Evolutionary conservation across 2,329 filamentous ascomycete species (phyloP).

Genomic region (Pseudocercospora eumusae): DNA sequence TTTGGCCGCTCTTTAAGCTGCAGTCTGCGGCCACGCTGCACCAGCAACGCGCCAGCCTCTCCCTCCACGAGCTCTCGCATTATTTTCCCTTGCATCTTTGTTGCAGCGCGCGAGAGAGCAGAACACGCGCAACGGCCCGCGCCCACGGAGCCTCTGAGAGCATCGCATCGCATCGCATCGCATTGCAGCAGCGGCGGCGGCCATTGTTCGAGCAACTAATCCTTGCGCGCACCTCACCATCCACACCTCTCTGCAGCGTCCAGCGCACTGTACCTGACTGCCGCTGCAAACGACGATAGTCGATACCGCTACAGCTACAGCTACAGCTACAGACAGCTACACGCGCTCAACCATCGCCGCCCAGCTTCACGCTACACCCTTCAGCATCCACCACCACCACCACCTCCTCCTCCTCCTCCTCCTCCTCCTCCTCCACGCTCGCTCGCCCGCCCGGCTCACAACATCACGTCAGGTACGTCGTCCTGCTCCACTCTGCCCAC

Average conservation of each 20-base stretch:
- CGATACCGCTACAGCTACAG: too few relatives aligned
- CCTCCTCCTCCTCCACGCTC: neutral
- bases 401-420: too few relatives aligned
- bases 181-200: neutral
- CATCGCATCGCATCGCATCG: slow-evolving; percentile 10
- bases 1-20: slow-evolving; percentile 26
- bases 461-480: slow-evolving; percentile 18
- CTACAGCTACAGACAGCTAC: too few relatives aligned
- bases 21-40: slow-evolving; percentile 18
- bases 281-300: slow-evolving; percentile 28
- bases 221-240: slow-evolving; percentile 7
- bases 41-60: neutral
- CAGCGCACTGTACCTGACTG: slow-evolving; percentile 27
- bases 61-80: slow-evolving; percentile 29
- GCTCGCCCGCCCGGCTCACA: slow-evolving; percentile 7
- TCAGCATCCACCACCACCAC: slow-evolving; percentile 2
- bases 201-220: neutral
- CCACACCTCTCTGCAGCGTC: slow-evolving; percentile 7
- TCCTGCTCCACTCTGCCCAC: slow-evolving; percentile 25
- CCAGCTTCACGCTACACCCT: slow-evolving; percentile 1
- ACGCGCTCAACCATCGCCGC: slow-evolving; percentile 9
- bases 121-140: slow-evolving; percentile 25
- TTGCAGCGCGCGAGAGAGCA: slow-evolving; percentile 14
- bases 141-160: slow-evolving; percentile 12
- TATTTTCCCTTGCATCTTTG: slow-evolving; percentile 20